Conservation (phyloP, 768 basidiomycete species). For the Lactifluus echinatus region DNA sequence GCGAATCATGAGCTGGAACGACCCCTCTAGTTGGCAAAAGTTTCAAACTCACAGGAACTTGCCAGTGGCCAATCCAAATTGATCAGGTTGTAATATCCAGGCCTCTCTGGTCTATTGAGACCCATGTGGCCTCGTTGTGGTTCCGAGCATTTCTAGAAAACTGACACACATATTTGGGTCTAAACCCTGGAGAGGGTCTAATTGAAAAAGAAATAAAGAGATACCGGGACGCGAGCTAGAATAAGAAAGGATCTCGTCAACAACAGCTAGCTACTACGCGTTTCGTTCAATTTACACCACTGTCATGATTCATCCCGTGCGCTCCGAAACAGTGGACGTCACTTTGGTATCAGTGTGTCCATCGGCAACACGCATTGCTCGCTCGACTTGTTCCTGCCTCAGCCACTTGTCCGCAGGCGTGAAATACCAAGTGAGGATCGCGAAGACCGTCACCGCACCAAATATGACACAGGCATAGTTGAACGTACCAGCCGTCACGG, state of each 20-base stretch:
- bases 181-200: background rate
- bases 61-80: too few species aligned
- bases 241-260: background rate
- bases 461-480: slow-evolving; percentile 84
- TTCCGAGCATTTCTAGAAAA: too few species aligned
- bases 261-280: background rate
- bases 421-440: slow-evolving; percentile 67
- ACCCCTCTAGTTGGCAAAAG: too few species aligned
- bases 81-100: too few species aligned
- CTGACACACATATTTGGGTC: background rate
- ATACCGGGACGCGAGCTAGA: background rate
- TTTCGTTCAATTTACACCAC: background rate
- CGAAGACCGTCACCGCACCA: slow-evolving; percentile 69
- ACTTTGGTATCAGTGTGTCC: slow-evolving; percentile 1
- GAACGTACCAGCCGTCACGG: slow-evolving; percentile 65
- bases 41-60: too few species aligned
- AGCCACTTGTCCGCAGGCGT: slow-evolving; percentile 78
- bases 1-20: too few species aligned
- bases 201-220: background rate
- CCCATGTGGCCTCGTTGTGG: too few species aligned
- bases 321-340: background rate
- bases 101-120: too few species aligned
- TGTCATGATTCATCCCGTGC: background rate
- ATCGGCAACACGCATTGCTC: slow-evolving; percentile 32
- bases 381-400: slow-evolving; percentile 49